A percentile compares a stretch with the other conserved stretches of the same genome.
These are phyloP conservation scores for Ploettnerulaceae sp. DNA, from an alignment of 2,329 filamentous ascomycete genomes.

Conservation along the genomic window DNA sequence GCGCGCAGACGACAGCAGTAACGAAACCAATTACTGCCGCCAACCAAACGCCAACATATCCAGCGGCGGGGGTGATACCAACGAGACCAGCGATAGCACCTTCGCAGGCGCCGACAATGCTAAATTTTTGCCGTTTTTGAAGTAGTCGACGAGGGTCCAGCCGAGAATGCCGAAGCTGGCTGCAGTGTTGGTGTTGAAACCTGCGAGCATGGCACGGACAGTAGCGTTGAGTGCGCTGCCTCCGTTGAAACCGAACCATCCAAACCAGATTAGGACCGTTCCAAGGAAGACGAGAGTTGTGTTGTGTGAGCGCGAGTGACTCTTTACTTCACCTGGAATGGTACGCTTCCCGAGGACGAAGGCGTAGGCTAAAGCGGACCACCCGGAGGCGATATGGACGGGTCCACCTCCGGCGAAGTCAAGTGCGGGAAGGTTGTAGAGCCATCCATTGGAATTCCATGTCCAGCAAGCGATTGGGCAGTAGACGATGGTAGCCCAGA, in stretches of 20 bases:
- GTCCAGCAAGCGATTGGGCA: constrained; percentile 61
- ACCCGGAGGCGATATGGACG: constrained; percentile 59
- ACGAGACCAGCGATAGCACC: constrained; percentile 54
- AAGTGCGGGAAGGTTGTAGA: constrained; percentile 48
- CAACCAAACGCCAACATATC: constrained; percentile 49
- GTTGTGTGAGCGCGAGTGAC: constrained; percentile 55
- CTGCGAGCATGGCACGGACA: constrained; percentile 49
- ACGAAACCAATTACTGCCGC: constrained; percentile 48
- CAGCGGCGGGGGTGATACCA: constrained; percentile 54
- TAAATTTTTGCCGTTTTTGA: constrained; percentile 43
- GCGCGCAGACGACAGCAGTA: constrained; percentile 45
- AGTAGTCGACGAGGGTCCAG: constrained; percentile 50
- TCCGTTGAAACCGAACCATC: constrained; percentile 52
- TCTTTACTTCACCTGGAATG: constrained; percentile 40
- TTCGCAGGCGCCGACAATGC: constrained; percentile 47
- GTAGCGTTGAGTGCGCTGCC: constrained; percentile 47
- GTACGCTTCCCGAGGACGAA: constrained; percentile 56
- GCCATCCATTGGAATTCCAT: constrained; percentile 63
- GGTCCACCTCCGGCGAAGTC: constrained; percentile 43
- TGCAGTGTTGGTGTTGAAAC: constrained; percentile 55
- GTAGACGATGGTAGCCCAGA: constrained; percentile 62
- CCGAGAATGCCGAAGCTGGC: constrained; percentile 49
- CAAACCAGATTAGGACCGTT: constrained; percentile 62
- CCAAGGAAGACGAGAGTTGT: constrained; percentile 59
- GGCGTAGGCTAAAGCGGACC: constrained; percentile 59